Evolutionary conservation across 306 rosid species (phyloP).

Genomic region (Inga leiocalycina): DNA sequence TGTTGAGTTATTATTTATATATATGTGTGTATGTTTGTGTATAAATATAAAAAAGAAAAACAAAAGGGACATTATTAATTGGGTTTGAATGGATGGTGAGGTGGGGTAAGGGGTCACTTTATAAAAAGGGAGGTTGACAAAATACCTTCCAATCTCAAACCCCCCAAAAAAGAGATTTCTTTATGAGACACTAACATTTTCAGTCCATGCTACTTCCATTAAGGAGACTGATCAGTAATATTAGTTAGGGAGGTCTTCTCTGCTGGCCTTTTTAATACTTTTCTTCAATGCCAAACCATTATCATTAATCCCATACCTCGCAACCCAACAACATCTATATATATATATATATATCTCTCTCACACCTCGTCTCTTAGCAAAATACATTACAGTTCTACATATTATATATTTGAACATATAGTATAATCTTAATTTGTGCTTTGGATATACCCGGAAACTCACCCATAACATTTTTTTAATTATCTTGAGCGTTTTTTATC

Average conservation of each 20-base stretch:
- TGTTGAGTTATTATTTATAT: constrained; percentile 29
- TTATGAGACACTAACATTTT: constrained; percentile 53
- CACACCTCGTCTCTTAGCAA: neutral
- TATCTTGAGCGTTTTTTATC: constrained; percentile 23
- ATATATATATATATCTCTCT: neutral
- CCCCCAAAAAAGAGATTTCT: constrained; percentile 64
- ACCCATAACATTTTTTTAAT: neutral
- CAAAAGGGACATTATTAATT: constrained; percentile 23
- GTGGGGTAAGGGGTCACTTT: constrained; percentile 51
- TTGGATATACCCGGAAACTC: neutral
- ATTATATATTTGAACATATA: neutral
- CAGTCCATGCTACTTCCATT: constrained; percentile 47
- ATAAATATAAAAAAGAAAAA: constrained; percentile 20
- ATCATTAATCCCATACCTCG: neutral
- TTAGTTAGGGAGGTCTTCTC: constrained; percentile 40
- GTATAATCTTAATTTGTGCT: neutral
- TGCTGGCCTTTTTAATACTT: constrained; percentile 26
- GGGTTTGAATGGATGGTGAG: constrained; percentile 61
- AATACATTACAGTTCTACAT: neutral
- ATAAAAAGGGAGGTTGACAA: constrained; percentile 82
- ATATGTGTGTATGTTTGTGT: neutral
- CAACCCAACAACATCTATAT: neutral
- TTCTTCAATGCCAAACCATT: neutral
- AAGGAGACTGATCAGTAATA: constrained; percentile 47
- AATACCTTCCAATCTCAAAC: constrained; percentile 65